phyloP scores from a whole-genome alignment of 805 yeast genomes.

The Candida methanosorbosa region DNA sequence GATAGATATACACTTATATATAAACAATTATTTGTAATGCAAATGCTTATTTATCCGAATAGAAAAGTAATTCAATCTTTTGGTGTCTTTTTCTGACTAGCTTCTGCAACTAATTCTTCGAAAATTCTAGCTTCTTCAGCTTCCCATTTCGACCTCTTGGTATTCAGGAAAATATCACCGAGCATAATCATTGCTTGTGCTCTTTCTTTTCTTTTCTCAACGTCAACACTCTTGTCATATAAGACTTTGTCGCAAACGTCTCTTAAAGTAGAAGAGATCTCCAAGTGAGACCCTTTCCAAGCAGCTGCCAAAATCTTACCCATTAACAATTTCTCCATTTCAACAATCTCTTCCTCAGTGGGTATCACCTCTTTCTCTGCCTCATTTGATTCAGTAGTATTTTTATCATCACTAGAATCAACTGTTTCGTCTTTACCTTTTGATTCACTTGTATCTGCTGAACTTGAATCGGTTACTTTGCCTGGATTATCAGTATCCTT shows the following conservation, averaged over 20 bases:
- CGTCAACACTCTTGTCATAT: slow-evolving; percentile 53
- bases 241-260: slow-evolving; percentile 77
- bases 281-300: slow-evolving; percentile 90
- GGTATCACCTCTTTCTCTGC: slow-evolving; percentile 24
- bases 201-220: slow-evolving; percentile 55
- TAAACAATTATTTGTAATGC: not conserved
- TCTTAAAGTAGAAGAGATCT: slow-evolving; percentile 69
- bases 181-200: slow-evolving; percentile 73
- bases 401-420: not conserved
- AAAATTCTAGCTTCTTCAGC: slow-evolving; percentile 87
- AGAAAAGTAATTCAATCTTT: slow-evolving; percentile 21
- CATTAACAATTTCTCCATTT: slow-evolving; percentile 70
- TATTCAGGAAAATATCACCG: slow-evolving; percentile 59
- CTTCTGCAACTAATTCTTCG: slow-evolving; percentile 89
- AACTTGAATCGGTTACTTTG: not conserved
- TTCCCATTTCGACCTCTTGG: slow-evolving; percentile 76
- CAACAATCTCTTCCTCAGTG: slow-evolving; percentile 53
- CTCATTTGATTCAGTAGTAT: slow-evolving; percentile 12
- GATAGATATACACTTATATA: not conserved
- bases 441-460: too few relatives aligned
- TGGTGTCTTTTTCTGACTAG: slow-evolving; percentile 53
- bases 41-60: not conserved
- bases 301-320: slow-evolving; percentile 92
- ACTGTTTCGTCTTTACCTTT: slow-evolving; percentile 1
- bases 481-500: not conserved